phyloP scores from a whole-genome alignment of 805 yeast species.

The Lipomyces kockii region DNA sequence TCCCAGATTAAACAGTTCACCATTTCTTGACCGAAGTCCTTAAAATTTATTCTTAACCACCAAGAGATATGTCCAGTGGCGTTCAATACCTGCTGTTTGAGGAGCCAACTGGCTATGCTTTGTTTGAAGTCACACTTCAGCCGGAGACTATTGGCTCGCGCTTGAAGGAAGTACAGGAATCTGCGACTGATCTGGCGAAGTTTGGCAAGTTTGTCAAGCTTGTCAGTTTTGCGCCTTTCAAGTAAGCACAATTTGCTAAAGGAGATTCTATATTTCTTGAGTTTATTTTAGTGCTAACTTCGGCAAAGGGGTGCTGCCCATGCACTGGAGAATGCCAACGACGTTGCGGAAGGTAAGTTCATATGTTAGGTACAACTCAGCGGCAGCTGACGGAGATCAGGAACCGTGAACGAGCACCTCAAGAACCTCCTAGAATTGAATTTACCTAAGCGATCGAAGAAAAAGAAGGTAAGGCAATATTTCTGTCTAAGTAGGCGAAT shows the following conservation, averaged over 20 bases:
- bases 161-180: conserved; percentile 90
- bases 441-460: conserved; percentile 76
- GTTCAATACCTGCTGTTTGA: conserved; percentile 94
- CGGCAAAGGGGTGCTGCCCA: conserved; percentile 85
- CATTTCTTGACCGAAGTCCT: neutral
- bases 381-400: neutral
- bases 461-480: conserved; percentile 52
- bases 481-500: neutral
- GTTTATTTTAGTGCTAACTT: neutral
- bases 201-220: conserved; percentile 92
- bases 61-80: conserved; percentile 20
- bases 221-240: conserved; percentile 96
- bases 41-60: neutral
- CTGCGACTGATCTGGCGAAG: conserved; percentile 79
- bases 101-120: conserved; percentile 98
- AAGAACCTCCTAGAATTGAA: conserved; percentile 87
- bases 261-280: too few species aligned
- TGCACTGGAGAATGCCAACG: conserved; percentile 97
- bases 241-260: conserved; percentile 42
- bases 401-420: conserved; percentile 85
- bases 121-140: conserved; percentile 90
- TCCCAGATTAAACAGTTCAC: neutral
- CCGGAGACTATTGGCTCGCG: conserved; percentile 94
- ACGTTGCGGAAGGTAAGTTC: conserved; percentile 81
- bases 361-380: neutral